Base-by-base conservation (phyloP, 1,139 yeast genomes). In the Candida sp. region DNA sequence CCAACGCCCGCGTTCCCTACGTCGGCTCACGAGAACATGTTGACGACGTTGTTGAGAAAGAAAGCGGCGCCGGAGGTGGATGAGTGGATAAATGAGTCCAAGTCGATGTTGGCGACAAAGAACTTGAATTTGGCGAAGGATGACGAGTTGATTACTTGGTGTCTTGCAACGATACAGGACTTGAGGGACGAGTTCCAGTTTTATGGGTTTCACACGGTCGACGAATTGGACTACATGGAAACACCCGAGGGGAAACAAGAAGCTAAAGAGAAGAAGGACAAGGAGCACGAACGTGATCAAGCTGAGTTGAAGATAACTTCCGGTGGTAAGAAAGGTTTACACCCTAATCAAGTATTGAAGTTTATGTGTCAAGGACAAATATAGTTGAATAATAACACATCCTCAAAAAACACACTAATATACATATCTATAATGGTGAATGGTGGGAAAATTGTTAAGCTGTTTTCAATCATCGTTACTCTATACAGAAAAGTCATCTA, bases 61-160 rank as follows among this genome's bases (percentile, higher is more conserved):
- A 93, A 93, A 65, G 86, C 89, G 46, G 73, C 90, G 11, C 98
- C 98, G 0, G 98, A 92, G 59, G 96, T 93, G 1, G 91, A 86
- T 50, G 90, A 85, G 44, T 92, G 98, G 98, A 82, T 91, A 12
- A 78, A 78, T 17, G 75, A 76, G 22, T 92, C 94, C 62, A 62
- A 44, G 55, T 65, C 17, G 62, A 63, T 31, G n/a, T 47, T 8
- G 35, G 47, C 35, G 50, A 62, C 25, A 66, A 70, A 25, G 47
- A 52, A 57, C 43, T 39, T 58, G 38, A 57, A 56, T 22, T 52
- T 63, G 22, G 54, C 68, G 30, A 70, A 69, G 25, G 86, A 83
- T 53, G 87, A 84, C 54, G 81, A 80, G 43, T 72, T 86, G 59
- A 78, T 86, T 2, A 76, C 77, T 46, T 86, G 93, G 88, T 90